phyloP scores from a whole-genome alignment of 805 yeast genomes.

The Wickerhamomyces chambardii region DNA sequence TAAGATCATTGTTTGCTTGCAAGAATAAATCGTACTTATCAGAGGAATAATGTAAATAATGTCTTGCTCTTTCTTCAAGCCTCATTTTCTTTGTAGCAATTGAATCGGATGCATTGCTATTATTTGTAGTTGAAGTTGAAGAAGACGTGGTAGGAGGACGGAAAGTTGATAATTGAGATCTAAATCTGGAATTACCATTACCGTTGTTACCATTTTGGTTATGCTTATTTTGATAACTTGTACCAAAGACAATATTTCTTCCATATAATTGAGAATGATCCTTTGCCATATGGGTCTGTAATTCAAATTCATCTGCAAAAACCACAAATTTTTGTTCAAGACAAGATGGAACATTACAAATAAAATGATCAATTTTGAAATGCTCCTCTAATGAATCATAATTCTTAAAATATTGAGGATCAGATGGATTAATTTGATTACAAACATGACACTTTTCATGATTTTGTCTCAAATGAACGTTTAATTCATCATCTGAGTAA shows the following conservation, averaged over 20 bases:
- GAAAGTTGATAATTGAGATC: constrained; percentile 59
- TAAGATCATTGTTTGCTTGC: constrained; percentile 37
- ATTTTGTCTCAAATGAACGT: constrained; percentile 66
- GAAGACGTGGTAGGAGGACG: constrained; percentile 14
- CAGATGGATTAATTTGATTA: constrained; percentile 51
- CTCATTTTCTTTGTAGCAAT: constrained; percentile 41
- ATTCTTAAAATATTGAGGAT: constrained; percentile 70
- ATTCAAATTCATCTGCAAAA: constrained; percentile 75
- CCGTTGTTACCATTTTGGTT: constrained; percentile 6
- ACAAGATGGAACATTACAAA: constrained; percentile 71
- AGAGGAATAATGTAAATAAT: constrained; percentile 52
- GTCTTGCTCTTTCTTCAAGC: constrained; percentile 79
- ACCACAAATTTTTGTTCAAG: constrained; percentile 89
- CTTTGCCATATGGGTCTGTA: constrained; percentile 79
- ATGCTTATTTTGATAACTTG: constrained; percentile 21
- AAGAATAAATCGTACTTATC: constrained; percentile 39
- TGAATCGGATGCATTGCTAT: constrained; percentile 26
- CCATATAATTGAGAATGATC: constrained; percentile 47
- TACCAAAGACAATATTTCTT: constrained; percentile 32
- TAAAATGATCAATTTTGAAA: constrained; percentile 64
- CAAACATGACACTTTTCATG: constrained; percentile 92
- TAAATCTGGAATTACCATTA: constrained; percentile 21
- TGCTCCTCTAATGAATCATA: constrained; percentile 71
- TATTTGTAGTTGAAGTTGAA: constrained; percentile 7
- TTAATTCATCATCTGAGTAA: constrained; percentile 84